Conservation (phyloP, 495 filamentous ascomycete genomes). For the Pyronema omphalodes region DNA sequence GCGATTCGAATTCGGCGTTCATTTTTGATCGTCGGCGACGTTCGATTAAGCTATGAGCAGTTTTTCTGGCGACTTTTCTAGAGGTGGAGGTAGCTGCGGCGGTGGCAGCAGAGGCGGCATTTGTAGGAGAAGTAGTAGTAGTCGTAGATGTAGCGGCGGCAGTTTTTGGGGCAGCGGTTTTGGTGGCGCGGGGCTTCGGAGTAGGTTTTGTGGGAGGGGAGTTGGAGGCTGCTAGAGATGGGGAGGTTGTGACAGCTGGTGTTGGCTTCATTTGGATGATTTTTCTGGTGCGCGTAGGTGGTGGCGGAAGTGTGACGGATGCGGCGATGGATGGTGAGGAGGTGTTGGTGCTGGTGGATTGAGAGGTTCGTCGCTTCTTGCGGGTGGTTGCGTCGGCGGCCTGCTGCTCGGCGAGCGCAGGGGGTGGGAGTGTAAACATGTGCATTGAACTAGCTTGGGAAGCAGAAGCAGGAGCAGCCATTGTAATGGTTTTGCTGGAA, state of each 20-base stretch:
- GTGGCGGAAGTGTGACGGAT: slow-evolving; percentile 64
- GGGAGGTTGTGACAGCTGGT: slow-evolving; percentile 6
- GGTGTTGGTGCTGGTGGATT: slow-evolving; percentile 18
- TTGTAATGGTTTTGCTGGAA: slow-evolving; percentile 55
- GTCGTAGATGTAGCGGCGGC: not conserved
- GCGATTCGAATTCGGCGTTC: slow-evolving; percentile 91
- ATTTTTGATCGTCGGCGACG: slow-evolving; percentile 82
- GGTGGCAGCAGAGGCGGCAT: slow-evolving; percentile 43
- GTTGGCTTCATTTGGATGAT: slow-evolving; percentile 93
- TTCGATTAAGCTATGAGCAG: slow-evolving; percentile 90
- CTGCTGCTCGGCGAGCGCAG: slow-evolving; percentile 32
- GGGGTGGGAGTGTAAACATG: slow-evolving; percentile 66
- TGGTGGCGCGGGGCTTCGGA: slow-evolving; percentile 26
- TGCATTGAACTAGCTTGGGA: slow-evolving; percentile 30
- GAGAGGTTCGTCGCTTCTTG: slow-evolving; percentile 29
- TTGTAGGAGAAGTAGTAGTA: slow-evolving; percentile 33
- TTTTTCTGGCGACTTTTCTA: slow-evolving; percentile 86
- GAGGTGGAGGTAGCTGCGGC: not conserved
- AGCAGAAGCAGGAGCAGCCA: slow-evolving; percentile 41
- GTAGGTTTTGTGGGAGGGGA: slow-evolving; percentile 67
- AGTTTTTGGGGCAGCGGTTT: slow-evolving; percentile 31
- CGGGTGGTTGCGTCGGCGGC: slow-evolving; percentile 28
- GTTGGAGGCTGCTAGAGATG: slow-evolving; percentile 29
- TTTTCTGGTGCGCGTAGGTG: slow-evolving; percentile 77
- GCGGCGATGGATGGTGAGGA: slow-evolving; percentile 24